Evolutionary conservation across 331 rosid species (phyloP).

Genomic region (Malus hybrid): DNA sequence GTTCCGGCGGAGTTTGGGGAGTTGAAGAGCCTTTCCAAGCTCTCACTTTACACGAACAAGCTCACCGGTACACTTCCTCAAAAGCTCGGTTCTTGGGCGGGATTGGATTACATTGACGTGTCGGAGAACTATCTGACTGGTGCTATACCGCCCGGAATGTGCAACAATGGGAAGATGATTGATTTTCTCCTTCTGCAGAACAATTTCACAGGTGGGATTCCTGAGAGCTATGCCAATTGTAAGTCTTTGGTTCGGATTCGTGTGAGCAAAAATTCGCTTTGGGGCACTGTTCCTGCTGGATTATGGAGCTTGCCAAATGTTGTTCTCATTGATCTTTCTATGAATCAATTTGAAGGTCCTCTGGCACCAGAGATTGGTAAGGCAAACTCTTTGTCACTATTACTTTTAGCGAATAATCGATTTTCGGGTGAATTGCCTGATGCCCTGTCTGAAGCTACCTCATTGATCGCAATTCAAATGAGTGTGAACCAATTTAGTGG

Average conservation of each 20-base stretch:
- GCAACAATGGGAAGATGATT: conserved; percentile 47
- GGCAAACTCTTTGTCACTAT: conserved; percentile 60
- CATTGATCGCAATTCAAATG: conserved; percentile 44
- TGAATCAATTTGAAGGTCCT: conserved; percentile 79
- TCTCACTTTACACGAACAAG: conserved; percentile 61
- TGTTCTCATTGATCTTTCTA: conserved; percentile 44
- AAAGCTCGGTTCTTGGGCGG: conserved; percentile 56
- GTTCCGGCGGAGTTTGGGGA: conserved; percentile 77
- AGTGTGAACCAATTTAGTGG: conserved; percentile 59
- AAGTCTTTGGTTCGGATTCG: conserved; percentile 47
- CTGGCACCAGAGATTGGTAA: conserved; percentile 50
- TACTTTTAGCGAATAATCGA: conserved; percentile 38
- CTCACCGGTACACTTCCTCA: conserved; percentile 70
- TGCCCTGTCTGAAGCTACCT: conserved; percentile 50
- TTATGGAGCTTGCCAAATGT: conserved; percentile 72
- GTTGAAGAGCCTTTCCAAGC: conserved; percentile 31
- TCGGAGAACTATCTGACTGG: conserved; percentile 80
- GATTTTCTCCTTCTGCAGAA: conserved; percentile 51
- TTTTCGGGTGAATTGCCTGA: conserved; percentile 72
- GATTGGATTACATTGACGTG: conserved; percentile 56
- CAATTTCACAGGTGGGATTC: conserved; percentile 71
- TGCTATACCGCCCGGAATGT: conserved; percentile 72
- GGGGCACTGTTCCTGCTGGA: conserved; percentile 67
- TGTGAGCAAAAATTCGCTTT: conserved; percentile 58
- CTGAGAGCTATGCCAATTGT: conserved; percentile 59